A percentile compares a stretch with the other conserved stretches of the same genome.
Conservation (phyloP, 306 rosid genomes). For the Ochetophila trinervis region DNA sequence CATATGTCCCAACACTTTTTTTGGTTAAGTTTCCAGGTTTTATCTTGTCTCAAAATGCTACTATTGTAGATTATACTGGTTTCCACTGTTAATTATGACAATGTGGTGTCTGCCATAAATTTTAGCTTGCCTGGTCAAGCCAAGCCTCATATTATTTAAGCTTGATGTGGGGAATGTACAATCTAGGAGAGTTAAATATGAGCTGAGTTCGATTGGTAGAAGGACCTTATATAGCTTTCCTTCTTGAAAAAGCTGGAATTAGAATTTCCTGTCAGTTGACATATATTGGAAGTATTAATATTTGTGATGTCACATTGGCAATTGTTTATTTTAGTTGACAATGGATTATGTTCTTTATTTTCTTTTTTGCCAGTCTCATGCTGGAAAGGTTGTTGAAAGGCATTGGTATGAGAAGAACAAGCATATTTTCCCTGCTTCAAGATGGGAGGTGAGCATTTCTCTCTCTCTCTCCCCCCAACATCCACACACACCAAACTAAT, state of each 20-base stretch:
- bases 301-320: no score
- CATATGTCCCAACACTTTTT: neutral
- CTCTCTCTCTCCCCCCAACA: neutral
- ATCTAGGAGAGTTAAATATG: no score
- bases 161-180: no score
- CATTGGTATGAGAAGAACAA: constrained; percentile 99
- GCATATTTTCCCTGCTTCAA: constrained; percentile 96
- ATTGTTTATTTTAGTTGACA: neutral
- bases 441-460: constrained; percentile 79
- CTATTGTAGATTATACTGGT: neutral
- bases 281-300: no score
- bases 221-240: no score
- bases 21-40: neutral
- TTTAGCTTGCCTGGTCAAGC: neutral
- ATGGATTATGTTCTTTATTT: constrained; percentile 6
- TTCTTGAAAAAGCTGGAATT: no score
- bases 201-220: no score
- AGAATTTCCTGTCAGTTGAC: no score
- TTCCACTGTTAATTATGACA: no score
- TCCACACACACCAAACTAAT: no score
- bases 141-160: no score
- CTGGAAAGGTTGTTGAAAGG: constrained; percentile 95
- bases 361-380: constrained; percentile 69
- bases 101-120: neutral
- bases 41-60: neutral